These are phyloP conservation scores for Cytospora schulzeri DNA, from an alignment of 2,329 filamentous ascomycete species.

Conservation along the genomic window DNA sequence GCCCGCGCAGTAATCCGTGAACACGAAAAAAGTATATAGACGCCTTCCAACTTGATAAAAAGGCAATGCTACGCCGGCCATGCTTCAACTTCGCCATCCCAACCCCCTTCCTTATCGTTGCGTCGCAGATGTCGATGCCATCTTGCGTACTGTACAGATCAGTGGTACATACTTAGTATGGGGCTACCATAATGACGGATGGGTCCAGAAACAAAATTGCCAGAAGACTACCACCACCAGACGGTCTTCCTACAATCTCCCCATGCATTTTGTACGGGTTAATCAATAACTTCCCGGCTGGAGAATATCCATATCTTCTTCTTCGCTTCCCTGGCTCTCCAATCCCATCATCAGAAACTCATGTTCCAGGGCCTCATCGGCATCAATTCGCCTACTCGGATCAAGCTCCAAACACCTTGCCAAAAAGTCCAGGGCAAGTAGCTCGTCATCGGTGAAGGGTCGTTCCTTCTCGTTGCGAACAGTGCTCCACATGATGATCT, in stretches of 20 bases:
- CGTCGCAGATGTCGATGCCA: background rate
- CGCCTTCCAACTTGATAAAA: background rate
- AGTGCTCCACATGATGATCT: conserved; percentile 94
- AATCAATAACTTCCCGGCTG: conserved; percentile 3
- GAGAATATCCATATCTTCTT: conserved; percentile 60
- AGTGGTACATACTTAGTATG: background rate
- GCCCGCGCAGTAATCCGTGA: background rate
- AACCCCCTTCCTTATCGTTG: background rate
- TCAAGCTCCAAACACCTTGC: conserved; percentile 75
- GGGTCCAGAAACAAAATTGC: background rate
- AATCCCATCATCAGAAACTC: conserved; percentile 61
- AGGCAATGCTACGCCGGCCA: background rate
- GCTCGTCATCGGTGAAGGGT: conserved; percentile 66
- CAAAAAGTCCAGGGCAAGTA: conserved; percentile 72
- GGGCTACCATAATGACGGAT: background rate
- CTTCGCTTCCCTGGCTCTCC: conserved; percentile 43
- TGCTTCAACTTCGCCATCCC: background rate
- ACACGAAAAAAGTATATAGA: background rate
- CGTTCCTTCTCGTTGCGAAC: conserved; percentile 61
- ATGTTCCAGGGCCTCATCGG: conserved; percentile 72
- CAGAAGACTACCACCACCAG: too few species aligned
- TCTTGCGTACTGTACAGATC: background rate
- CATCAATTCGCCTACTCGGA: conserved; percentile 72
- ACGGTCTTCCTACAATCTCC: background rate
- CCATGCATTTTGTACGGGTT: background rate